Percentiles rank a stretch among this genome's conserved stretches.
Evolutionary conservation across 2,329 filamentous ascomycete genomes (phyloP).

Genomic region (Pyrenophora tritici-repentis): DNA sequence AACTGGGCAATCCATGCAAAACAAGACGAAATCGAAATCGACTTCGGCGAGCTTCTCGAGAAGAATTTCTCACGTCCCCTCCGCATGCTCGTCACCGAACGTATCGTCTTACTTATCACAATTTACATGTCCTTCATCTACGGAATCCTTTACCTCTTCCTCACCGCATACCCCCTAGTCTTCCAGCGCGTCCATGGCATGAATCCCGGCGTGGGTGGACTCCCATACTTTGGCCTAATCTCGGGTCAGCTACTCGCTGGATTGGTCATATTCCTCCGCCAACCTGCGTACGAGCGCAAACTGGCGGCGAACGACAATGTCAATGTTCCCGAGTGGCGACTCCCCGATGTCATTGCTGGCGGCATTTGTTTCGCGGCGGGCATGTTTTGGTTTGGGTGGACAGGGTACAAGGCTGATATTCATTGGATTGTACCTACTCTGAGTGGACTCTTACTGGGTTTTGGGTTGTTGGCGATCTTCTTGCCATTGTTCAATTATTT

Average conservation of each 20-base stretch:
- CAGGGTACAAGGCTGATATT: constrained; percentile 51
- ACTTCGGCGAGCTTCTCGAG: constrained; percentile 55
- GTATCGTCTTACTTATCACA: constrained; percentile 51
- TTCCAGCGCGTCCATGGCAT: constrained; percentile 76
- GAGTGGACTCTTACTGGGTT: constrained; percentile 59
- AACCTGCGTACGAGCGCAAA: constrained; percentile 67
- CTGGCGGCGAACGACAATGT: constrained; percentile 55
- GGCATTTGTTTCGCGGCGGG: constrained; percentile 52
- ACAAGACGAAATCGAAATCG: constrained; percentile 58
- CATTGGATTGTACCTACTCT: constrained; percentile 51
- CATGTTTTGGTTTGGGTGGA: constrained; percentile 50
- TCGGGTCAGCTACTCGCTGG: constrained; percentile 72
- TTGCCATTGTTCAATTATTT: constrained; percentile 64
- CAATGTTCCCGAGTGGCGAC: constrained; percentile 62
- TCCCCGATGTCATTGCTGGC: constrained; percentile 60
- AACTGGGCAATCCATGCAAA: constrained; percentile 68
- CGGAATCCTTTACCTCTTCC: constrained; percentile 79
- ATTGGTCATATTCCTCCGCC: constrained; percentile 64
- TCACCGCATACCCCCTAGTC: constrained; percentile 82
- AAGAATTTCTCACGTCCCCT: constrained; percentile 59
- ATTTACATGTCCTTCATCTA: constrained; percentile 53
- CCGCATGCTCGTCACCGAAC: constrained; percentile 55
- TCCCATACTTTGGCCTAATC: constrained; percentile 88
- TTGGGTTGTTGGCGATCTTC: constrained; percentile 63
- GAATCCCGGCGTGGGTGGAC: constrained; percentile 70